Evolutionary conservation across 192 early-diverging fungal species (phyloP).

Genomic region (Coemansia sp.): DNA sequence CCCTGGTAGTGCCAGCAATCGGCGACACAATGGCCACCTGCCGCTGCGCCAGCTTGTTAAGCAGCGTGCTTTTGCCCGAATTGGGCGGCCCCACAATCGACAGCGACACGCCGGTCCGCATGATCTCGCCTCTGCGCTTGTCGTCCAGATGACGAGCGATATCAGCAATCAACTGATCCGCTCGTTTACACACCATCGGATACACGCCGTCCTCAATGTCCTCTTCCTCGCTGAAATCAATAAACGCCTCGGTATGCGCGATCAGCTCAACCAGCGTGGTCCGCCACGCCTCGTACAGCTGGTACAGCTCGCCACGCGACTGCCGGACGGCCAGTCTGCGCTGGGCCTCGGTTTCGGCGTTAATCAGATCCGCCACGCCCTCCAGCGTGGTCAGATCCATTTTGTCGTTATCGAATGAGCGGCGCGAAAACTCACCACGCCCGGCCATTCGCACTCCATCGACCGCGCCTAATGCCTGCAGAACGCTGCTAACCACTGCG

Average conservation of each 20-base stretch:
- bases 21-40: constrained; percentile 76
- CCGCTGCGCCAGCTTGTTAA: constrained; percentile 65
- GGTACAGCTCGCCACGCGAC: constrained; percentile 65
- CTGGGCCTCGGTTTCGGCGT: constrained; percentile 79
- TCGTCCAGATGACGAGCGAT: constrained; percentile 61
- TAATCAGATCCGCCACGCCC: constrained; percentile 72
- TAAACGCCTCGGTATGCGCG: constrained; percentile 67
- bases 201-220: constrained; percentile 71
- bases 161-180: constrained; percentile 2
- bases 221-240: constrained; percentile 83
- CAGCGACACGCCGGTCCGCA: constrained; percentile 68
- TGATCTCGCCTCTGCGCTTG: constrained; percentile 67
- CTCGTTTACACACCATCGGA: constrained; percentile 8
- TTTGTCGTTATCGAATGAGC: constrained; percentile 74
- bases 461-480: constrained; percentile 56
- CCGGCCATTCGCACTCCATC: constrained; percentile 64
- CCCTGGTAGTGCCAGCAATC: constrained; percentile 74
- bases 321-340: constrained; percentile 66
- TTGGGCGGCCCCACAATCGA: constrained; percentile 77
- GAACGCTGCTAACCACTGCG: constrained; percentile 62
- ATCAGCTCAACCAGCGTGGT: constrained; percentile 58
- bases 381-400: constrained; percentile 71
- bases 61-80: constrained; percentile 73
- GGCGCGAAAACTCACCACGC: constrained; percentile 72
- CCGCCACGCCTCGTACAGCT: constrained; percentile 67